Base-by-base conservation (phyloP, 257 asterid genomes). In the Handroanthus guayacan region DNA sequence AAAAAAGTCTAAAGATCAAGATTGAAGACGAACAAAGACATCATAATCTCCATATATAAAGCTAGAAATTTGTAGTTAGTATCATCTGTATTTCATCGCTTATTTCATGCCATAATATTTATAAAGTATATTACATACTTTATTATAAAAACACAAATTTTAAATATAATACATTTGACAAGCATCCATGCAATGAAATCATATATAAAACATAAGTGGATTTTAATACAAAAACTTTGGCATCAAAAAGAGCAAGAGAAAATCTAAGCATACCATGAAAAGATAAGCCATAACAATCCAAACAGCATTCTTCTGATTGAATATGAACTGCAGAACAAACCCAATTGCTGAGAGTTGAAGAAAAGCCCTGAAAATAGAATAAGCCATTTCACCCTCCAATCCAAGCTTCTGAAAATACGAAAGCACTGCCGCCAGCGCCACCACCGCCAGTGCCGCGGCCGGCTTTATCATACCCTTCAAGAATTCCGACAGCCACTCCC, bases 211-310 rank as follows among this genome's bases (percentile, higher is more conserved):
- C 55, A 48, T 6, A 48, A 5, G 3, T 48, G 55, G 14, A 48
- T 25, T 25, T 25, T 41, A 8, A 41, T 41, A 1, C 3, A 13
- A 51, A 51, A 12, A n/a, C 14, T 4, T 13, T 11, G 1, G 2
- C 5, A 8, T 51, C 3, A 13, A 11, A 14, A 52, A 37, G 31
- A 51, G 17, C 2, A 31, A 58, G 34, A 44, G 34, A 82, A 4
- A 17, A 51, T 14, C 36, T 44, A 9, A 0, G 12, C 41, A 20
- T 83, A 94, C 99, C 99, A 94, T 94, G 90, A 92, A 94, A 71
- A 94, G 94, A 82, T 94, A 94, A 66, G 99, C 99, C 76, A 86
- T 55, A 34, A 92, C 36, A 71, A 94, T 94, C 97, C 99, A 94
- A 18, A 69, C 41, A 63, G 75, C 82, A 74, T 85, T 90, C 0